Evolutionary conservation across 805 yeast species (phyloP).

Genomic region (Candida chauliodis): DNA sequence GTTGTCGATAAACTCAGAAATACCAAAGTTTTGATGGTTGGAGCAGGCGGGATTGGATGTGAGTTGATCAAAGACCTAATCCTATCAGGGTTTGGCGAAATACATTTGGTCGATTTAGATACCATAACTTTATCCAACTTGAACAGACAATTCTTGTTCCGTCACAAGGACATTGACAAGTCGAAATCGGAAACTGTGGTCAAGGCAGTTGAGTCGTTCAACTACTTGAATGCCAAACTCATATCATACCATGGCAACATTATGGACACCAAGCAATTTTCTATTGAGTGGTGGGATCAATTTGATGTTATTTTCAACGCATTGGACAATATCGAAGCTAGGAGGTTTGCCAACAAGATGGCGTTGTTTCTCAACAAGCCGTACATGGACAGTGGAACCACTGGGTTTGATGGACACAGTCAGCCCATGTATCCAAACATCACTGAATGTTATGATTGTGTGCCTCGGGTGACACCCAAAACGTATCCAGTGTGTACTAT

Average conservation of each 20-base stretch:
- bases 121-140: conserved; percentile 90
- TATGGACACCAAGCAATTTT: conserved; percentile 70
- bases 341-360: conserved; percentile 83
- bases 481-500: conserved; percentile 95
- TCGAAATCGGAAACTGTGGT: conserved; percentile 85
- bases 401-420: conserved; percentile 91
- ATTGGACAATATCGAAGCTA: conserved; percentile 87
- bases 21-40: conserved; percentile 73
- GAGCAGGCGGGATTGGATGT: conserved; percentile 97
- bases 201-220: conserved; percentile 72
- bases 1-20: conserved; percentile 23
- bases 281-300: conserved; percentile 67
- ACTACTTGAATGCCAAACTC: conserved; percentile 55
- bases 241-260: conserved; percentile 85
- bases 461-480: conserved; percentile 81
- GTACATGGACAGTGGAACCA: conserved; percentile 89
- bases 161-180: conserved; percentile 84
- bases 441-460: conserved; percentile 93
- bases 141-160: conserved; percentile 88
- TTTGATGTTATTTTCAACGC: conserved; percentile 88
- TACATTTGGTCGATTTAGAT: conserved; percentile 91
- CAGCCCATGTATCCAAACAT: conserved; percentile 81
- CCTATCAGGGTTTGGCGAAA: conserved; percentile 77
- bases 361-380: conserved; percentile 72
- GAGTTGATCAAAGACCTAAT: conserved; percentile 80